Percentiles rank a stretch among this genome's conserved stretches.
Conservation (phyloP, 192 early-diverging fungal species). For the Radiomyces spectabilis region DNA sequence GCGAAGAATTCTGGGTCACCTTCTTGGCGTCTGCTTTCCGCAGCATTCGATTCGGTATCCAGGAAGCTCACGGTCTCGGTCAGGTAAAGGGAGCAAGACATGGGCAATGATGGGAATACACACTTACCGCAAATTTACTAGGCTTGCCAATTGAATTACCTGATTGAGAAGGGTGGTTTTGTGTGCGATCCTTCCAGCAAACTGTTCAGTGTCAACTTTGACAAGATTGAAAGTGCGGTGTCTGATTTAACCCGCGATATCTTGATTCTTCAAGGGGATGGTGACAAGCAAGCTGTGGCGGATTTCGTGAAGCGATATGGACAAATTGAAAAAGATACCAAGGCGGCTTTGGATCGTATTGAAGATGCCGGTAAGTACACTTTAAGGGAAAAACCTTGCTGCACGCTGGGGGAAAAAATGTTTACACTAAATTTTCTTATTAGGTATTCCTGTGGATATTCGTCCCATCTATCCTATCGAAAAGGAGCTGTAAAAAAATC, state of each 20-base stretch:
- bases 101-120: too few relatives aligned
- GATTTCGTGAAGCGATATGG: slow-evolving; percentile 53
- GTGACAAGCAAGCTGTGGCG: slow-evolving; percentile 51
- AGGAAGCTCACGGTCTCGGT: slow-evolving; percentile 63
- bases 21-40: slow-evolving; percentile 68
- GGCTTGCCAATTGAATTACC: slow-evolving; percentile 49
- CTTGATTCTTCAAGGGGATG: slow-evolving; percentile 64
- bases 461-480: slow-evolving; percentile 22
- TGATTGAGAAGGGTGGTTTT: slow-evolving; percentile 62
- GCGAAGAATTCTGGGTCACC: slow-evolving; percentile 61
- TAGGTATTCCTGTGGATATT: slow-evolving; percentile 30
- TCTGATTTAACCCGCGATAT: slow-evolving; percentile 53
- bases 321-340: slow-evolving; percentile 35
- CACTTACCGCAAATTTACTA: too few relatives aligned
- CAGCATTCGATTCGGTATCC: slow-evolving; percentile 63
- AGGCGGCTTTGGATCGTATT: slow-evolving; percentile 45
- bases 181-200: slow-evolving; percentile 26
- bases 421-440: background rate
- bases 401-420: background rate
- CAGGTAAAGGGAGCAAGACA: slow-evolving; percentile 45
- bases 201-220: slow-evolving; percentile 54
- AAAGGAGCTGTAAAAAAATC: background rate
- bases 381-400: background rate
- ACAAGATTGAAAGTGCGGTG: slow-evolving; percentile 47
- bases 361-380: slow-evolving; percentile 30